Conservation (phyloP, 1,139 yeast species). For the Ogataea hybrid region DNA sequence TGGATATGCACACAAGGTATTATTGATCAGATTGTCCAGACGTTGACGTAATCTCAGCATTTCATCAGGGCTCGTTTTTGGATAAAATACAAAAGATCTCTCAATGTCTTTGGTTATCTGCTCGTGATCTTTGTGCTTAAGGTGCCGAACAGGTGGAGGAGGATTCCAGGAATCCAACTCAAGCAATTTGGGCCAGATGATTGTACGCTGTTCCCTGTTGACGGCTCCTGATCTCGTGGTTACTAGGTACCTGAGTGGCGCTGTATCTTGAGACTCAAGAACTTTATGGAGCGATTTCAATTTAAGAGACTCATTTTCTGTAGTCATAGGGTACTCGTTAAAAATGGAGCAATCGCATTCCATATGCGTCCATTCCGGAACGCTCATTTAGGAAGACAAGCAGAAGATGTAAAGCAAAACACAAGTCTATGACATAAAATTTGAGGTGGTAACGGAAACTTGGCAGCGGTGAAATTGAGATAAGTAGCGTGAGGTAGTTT, state of each 20-base stretch:
- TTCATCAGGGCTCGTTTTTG: constrained; percentile 25
- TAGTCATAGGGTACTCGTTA: constrained; percentile 42
- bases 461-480: neutral
- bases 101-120: constrained; percentile 79
- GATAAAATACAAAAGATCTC: constrained; percentile 56
- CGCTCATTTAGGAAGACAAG: constrained; percentile 4
- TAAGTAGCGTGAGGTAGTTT: neutral
- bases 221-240: constrained; percentile 49
- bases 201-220: constrained; percentile 38
- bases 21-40: constrained; percentile 48
- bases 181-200: constrained; percentile 49
- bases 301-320: constrained; percentile 41
- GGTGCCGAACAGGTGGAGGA: neutral
- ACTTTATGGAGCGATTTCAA: constrained; percentile 42
- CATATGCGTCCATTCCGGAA: constrained; percentile 47
- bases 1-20: constrained; percentile 61
- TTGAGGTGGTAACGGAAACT: neutral
- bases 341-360: constrained; percentile 47
- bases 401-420: neutral
- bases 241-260: constrained; percentile 34
- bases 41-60: constrained; percentile 35
- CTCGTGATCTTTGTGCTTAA: constrained; percentile 63
- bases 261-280: constrained; percentile 31
- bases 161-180: constrained; percentile 20
- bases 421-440: neutral